phyloP scores from a whole-genome alignment of 306 rosid species.

The Bauhinia variegata region DNA sequence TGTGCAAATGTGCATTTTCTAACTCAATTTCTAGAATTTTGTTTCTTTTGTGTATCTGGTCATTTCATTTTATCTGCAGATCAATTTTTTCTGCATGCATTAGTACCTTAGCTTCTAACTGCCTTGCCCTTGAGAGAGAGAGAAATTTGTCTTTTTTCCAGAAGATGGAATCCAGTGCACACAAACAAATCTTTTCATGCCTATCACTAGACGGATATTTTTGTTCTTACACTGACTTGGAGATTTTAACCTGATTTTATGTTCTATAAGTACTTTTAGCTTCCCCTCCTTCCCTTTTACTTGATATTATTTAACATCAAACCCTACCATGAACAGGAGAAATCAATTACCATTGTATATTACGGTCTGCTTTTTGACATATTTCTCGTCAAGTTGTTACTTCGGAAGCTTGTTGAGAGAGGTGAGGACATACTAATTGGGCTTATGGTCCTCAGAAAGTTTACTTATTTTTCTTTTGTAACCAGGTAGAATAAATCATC shows the following conservation, averaged over 20 bases:
- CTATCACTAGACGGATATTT: background rate
- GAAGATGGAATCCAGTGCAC: background rate
- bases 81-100: background rate
- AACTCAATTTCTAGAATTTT: background rate
- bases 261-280: background rate
- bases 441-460: slow-evolving; percentile 25
- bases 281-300: background rate
- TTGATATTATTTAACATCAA: slow-evolving; percentile 15
- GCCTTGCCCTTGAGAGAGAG: background rate
- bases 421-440: slow-evolving; percentile 51
- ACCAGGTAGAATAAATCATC: slow-evolving; percentile 9
- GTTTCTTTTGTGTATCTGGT: background rate
- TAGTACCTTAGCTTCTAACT: background rate
- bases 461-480: slow-evolving; percentile 27
- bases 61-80: background rate
- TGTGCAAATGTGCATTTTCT: background rate
- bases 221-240: background rate
- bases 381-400: slow-evolving; percentile 61
- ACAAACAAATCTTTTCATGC: background rate
- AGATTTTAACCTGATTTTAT: slow-evolving; percentile 7
- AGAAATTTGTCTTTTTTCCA: no score
- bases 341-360: slow-evolving; percentile 49
- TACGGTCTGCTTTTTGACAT: slow-evolving; percentile 63
- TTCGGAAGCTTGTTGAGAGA: slow-evolving; percentile 63
- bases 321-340: slow-evolving; percentile 51